Base-by-base conservation (phyloP, 306 rosid species). In the Quercus ilex region DNA sequence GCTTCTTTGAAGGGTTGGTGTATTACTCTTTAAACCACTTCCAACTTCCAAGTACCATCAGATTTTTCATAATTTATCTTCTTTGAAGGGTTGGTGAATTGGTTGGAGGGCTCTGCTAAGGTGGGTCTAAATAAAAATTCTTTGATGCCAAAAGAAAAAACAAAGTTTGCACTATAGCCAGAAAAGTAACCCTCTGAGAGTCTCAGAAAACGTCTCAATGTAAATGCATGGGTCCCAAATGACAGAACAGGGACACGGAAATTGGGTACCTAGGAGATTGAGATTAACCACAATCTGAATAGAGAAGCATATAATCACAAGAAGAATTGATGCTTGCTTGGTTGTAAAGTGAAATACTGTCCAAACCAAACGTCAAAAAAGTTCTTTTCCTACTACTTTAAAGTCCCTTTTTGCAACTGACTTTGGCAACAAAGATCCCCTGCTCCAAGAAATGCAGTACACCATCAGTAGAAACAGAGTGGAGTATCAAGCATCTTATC, bases 311-410 rank as follows among this genome's bases (percentile, higher is more conserved):
- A 63, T 14, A 5, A 28, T 28, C 19, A 28, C 33, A 62, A 14
- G 18, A 28, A 28, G 53, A 35, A 35, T 19, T 7, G 25, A 68
- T 68, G 72, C 72, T 49, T 68, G 72, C 72, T 68, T 35, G 11
- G 72, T 19, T 35, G 52, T 33, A 68, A 35, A 68, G 72, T 35
- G 72, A 10, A 30, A 30, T 30, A 4, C 21, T n/a, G 52, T 10
- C 57, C 67, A 18, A 26, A 26, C 65, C 38, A 69, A 69, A 67
- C 12, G 72, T 75, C 80, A 49, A 53, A 70, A 70, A 73, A 74
- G 74, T n/a, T 13, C 0, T 4, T 23, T 23, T 43, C 8, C 69
- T 57, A 11, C 17, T 13, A 49, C 74, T 12, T 74, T 68, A 28
- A 15, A 1, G 38, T 9, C 64, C 14, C 25, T 74, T 28, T 57